Evolutionary conservation across 2,329 filamentous ascomycete species (phyloP), one percentile per base, ranked within the genome.

Genomic region (Diaporthe citri): DNA sequence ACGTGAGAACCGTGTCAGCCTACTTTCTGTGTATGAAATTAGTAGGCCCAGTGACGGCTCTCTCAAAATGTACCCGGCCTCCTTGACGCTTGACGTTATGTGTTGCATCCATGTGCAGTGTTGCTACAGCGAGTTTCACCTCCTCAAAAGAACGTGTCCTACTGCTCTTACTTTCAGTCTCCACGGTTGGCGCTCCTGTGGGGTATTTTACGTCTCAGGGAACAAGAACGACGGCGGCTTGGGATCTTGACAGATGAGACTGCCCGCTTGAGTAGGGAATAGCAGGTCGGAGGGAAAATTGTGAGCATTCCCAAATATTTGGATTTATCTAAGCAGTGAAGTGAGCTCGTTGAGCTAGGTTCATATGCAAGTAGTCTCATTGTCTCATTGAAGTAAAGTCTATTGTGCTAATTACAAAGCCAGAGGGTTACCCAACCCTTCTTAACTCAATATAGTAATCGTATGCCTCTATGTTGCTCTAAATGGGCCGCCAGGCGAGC

Each of bases 321-420:
- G 9, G 39, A 28, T 43, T 20, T 12, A 3, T 20, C n/a, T 46
- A 22, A 17, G 39, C 8, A 62, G 39, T 10, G 4, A 7, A 39
- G 46, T 13, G 20, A 15, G 28, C 17, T 17, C 12, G 1, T 15
- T 28, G n/a, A 22, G 1, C n/a, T 28, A 2, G 17, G 8, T 13
- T 20, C 39, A 62, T 28, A 3, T n/a, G 17, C 41, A 64, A 48
- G 2, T 28, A 22, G 17, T 46, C 60, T 48, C 31, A 52, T 28
- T 7, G 22, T 69, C n/a, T 41, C 31, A 41, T 22, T 34, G 64
- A 55, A 55, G 28, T 25, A 15, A 41, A 69, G n/a, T 69, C 64
- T 69, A 69, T 69, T 55, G 34, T 28, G 25, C 34, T 69, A 69
- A 69, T 69, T 69, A 55, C 64, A 69, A 69, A 36, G 46, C 9